Conservation (phyloP, 2,329 filamentous ascomycete species). For the Aspergillus sp. region DNA sequence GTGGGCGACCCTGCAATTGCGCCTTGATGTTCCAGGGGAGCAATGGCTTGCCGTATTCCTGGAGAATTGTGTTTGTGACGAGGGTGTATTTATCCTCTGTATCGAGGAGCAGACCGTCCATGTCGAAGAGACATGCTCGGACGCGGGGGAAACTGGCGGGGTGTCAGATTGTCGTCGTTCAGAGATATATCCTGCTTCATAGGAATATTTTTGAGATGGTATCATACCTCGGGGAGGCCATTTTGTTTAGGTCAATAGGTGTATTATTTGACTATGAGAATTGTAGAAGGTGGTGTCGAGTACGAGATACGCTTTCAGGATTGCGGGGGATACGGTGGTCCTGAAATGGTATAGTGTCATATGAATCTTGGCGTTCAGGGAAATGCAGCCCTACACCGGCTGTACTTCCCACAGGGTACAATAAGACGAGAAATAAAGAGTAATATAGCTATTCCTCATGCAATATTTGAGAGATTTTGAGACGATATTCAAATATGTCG, state of each 20-base stretch:
- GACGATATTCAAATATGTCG: too few relatives aligned
- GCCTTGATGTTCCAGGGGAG: slow-evolving; percentile 96
- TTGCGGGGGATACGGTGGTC: background rate
- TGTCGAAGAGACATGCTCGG: slow-evolving; percentile 92
- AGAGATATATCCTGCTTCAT: too few relatives aligned
- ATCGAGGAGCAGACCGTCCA: slow-evolving; percentile 94
- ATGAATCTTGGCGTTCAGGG: background rate
- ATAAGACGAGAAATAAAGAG: too few relatives aligned
- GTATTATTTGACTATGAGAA: too few relatives aligned
- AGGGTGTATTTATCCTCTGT: slow-evolving; percentile 84
- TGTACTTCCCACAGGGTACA: too few relatives aligned
- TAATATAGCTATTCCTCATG: too few relatives aligned
- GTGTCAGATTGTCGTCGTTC: background rate
- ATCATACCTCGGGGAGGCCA: background rate
- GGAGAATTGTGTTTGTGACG: slow-evolving; percentile 75
- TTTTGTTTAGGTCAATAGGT: too few relatives aligned
- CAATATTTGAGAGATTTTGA: too few relatives aligned
- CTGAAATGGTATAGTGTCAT: background rate
- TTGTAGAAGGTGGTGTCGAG: too few relatives aligned
- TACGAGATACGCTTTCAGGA: background rate
- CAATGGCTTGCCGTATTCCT: slow-evolving; percentile 62
- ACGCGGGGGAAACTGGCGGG: slow-evolving; percentile 64
- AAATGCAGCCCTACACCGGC: too few relatives aligned
- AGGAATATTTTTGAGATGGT: background rate
- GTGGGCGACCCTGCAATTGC: slow-evolving; percentile 65